Conservation (phyloP, 176 grass and related monocot genomes). For the Tillandsia leiboldiana region DNA sequence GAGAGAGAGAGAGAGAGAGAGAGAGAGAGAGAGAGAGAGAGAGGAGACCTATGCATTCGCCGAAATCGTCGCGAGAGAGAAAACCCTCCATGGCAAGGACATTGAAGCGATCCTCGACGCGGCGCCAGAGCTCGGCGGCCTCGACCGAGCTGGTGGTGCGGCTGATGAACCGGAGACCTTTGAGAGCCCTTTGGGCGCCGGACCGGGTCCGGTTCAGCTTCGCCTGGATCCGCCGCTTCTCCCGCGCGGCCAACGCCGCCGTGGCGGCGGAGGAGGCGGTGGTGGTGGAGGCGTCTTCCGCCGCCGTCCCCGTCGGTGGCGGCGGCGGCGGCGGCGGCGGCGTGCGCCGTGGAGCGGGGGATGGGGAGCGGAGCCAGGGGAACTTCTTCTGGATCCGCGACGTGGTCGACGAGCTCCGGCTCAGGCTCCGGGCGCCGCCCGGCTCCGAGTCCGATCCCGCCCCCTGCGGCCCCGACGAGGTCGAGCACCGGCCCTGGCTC, state of each 20-base stretch:
- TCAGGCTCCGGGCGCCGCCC: conserved; percentile 24
- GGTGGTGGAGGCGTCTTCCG: conserved; percentile 12
- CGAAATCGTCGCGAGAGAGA: conserved; percentile 92
- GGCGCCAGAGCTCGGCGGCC: conserved; percentile 61
- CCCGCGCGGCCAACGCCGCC: conserved; percentile 59
- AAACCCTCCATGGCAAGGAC: conserved; percentile 53
- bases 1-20: conserved; percentile 37
- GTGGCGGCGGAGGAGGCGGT: neutral
- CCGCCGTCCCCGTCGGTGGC: conserved; percentile 21
- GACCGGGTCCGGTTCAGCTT: conserved; percentile 57
- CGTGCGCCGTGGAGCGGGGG: conserved; percentile 9
- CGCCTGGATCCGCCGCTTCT: conserved; percentile 56
- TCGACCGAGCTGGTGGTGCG: conserved; percentile 57
- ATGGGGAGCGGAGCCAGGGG: conserved; percentile 78
- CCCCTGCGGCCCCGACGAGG: neutral
- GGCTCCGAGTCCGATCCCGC: neutral
- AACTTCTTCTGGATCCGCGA: conserved; percentile 79
- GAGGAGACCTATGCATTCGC: conserved; percentile 81
- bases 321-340: neutral
- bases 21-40: neutral
- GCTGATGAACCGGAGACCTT: conserved; percentile 97
- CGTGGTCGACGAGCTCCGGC: conserved; percentile 80
- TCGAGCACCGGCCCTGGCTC: no score
- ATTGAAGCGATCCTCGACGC: conserved; percentile 72
- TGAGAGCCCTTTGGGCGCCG: conserved; percentile 64